Evolutionary conservation across 352 stramenopile genomes (phyloP), one percentile per base, ranked within the genome.

Genomic region (Pythium insidiosum): DNA sequence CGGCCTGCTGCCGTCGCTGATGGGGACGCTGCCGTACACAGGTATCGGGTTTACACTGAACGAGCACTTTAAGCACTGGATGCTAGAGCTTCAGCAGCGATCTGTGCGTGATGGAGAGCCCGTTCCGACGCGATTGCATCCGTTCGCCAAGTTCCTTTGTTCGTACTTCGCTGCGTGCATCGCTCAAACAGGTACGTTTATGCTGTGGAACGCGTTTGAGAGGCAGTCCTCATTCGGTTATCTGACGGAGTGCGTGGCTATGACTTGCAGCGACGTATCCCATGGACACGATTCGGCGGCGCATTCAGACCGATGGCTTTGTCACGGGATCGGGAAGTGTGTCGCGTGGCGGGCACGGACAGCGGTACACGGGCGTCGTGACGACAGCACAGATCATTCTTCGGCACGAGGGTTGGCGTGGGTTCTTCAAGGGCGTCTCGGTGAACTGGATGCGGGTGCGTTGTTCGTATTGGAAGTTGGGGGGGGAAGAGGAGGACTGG

Each of bases 1-100:
- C 2, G 81, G 81, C 6, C 48, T 93, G 2, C 47, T 89, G 47
- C 77, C 79, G n/a, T 89, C 79, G 23, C 43, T 93, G 40, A 46
- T 93, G 16, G 81, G 81, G 4, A 91, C 80, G n/a, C 48, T 93
- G 39, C 81, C 79, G 15, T 93, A 93, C 58, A 91, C 78, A 13
- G 81, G 81, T 12, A 93, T 93, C 43, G 81, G 78, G 1, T 93
- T 93, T 49, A 78, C 69, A 3, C 56, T 93, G 7, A 93, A 93
- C 48, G 81, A 93, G 28, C 60, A 66, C 23, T 91, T 93, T 50
- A 93, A 93, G 47, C 61, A 68, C n/a, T 76, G 58, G 67, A 49
- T 59, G 44, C 39, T 59, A 13, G 51, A 59, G 15, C n/a, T 53
- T 1, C 51, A 59, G 33, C 51, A 53, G 19, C 30, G 52, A 38